phyloP scores from a whole-genome alignment of 345 rosid species.

The Boechera retrofracta region DNA sequence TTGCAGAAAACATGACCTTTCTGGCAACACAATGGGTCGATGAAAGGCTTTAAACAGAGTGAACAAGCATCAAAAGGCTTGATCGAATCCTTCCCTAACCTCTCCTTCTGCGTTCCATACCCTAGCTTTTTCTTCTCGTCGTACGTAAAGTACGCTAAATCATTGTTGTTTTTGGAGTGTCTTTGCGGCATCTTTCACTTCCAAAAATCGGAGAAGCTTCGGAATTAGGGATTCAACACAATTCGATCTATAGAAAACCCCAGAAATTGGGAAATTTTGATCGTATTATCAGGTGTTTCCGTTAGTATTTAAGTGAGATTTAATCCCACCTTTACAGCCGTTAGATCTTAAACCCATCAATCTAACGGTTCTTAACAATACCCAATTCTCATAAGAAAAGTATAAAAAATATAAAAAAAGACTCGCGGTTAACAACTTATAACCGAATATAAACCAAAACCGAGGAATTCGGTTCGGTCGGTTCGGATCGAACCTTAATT shows the following conservation, averaged over 20 bases:
- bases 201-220: slow-evolving; percentile 40
- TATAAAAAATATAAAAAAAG: not conserved
- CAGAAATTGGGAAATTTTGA: slow-evolving; percentile 19
- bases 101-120: slow-evolving; percentile 92
- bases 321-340: not conserved
- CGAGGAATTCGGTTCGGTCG: too few relatives aligned
- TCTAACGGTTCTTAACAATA: slow-evolving; percentile 20
- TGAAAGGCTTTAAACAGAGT: slow-evolving; percentile 86
- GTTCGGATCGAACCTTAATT: too few relatives aligned
- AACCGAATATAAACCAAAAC: too few relatives aligned
- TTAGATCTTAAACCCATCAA: slow-evolving; percentile 18
- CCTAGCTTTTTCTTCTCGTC: slow-evolving; percentile 94
- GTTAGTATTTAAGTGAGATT: not conserved
- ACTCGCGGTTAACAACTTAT: too few relatives aligned
- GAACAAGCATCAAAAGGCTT: slow-evolving; percentile 92
- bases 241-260: slow-evolving; percentile 52
- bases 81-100: slow-evolving; percentile 88
- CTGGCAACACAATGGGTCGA: slow-evolving; percentile 86
- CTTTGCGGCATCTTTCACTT: slow-evolving; percentile 74
- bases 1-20: slow-evolving; percentile 89
- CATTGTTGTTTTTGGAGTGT: slow-evolving; percentile 96
- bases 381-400: not conserved
- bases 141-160: slow-evolving; percentile 92
- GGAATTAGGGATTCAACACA: slow-evolving; percentile 60
- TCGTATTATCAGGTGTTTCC: slow-evolving; percentile 6